Evolutionary conservation across 2,329 filamentous ascomycete genomes (phyloP).

Genomic region (Paecilomyces formosus): DNA sequence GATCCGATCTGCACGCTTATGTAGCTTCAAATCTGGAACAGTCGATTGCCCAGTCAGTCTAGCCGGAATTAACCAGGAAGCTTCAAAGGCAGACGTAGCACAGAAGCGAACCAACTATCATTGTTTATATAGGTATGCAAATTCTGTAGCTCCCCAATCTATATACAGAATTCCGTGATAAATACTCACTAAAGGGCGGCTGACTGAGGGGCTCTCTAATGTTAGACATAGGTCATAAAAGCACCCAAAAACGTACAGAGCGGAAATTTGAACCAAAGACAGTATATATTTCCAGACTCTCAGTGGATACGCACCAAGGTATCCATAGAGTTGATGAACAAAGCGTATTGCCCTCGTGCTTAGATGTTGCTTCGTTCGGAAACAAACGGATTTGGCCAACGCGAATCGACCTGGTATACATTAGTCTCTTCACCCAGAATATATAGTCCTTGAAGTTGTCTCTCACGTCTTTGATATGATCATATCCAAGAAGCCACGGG

Average conservation of each 20-base stretch:
- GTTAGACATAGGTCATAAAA: neutral
- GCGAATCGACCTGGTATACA: neutral
- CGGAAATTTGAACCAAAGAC: neutral
- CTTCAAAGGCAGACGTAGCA: neutral
- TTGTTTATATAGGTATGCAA: neutral
- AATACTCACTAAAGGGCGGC: neutral
- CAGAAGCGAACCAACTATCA: neutral
- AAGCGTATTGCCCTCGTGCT: neutral
- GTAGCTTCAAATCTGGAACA: neutral
- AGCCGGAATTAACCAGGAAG: neutral
- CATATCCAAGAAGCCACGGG: slow-evolving; percentile 34
- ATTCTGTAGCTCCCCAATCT: neutral
- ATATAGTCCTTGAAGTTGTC: neutral
- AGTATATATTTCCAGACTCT: neutral
- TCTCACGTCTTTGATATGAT: slow-evolving; percentile 30
- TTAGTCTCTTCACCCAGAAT: neutral
- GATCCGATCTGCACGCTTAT: neutral
- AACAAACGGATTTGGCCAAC: neutral
- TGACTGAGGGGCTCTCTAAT: neutral
- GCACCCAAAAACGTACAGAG: neutral
- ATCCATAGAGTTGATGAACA: neutral
- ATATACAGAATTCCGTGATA: neutral
- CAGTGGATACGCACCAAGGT: neutral
- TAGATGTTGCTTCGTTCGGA: neutral
- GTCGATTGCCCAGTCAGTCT: neutral